phyloP scores from a whole-genome alignment of 176 grass and related monocot genomes.

The Zizania latifolia region DNA sequence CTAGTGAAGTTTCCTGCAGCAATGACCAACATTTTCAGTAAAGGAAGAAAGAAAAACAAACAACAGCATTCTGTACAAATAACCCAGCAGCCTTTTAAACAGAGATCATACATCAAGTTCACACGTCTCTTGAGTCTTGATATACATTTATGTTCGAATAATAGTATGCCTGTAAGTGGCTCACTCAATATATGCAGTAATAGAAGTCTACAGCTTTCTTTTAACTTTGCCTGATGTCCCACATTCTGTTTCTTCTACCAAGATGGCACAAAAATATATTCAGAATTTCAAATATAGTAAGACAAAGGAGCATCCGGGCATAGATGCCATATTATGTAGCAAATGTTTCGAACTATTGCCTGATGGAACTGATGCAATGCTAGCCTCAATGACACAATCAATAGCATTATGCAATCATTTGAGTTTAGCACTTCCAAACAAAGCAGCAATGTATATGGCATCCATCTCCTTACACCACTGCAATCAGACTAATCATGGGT shows the following conservation, averaged over 20 bases:
- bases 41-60: constrained; percentile 8
- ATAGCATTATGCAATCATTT: not conserved
- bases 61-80: not conserved
- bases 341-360: not conserved
- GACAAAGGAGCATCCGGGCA: not conserved
- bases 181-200: not conserved
- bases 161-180: not conserved
- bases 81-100: not conserved
- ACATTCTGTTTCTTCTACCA: not conserved
- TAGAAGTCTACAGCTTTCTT: not conserved
- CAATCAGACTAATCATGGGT: not conserved
- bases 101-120: not conserved
- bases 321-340: not conserved
- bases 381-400: not conserved
- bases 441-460: not conserved
- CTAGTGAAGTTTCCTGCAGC: constrained; percentile 86
- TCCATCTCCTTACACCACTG: not conserved
- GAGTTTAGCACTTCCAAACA: not conserved
- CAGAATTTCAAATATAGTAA: not conserved
- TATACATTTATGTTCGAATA: not conserved
- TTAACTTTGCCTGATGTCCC: not conserved
- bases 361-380: not conserved
- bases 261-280: not conserved
- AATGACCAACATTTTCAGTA: constrained; percentile 5
- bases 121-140: not conserved